Evolutionary conservation across 257 asterid genomes (phyloP).

Genomic region (Gardenia jasminoides): DNA sequence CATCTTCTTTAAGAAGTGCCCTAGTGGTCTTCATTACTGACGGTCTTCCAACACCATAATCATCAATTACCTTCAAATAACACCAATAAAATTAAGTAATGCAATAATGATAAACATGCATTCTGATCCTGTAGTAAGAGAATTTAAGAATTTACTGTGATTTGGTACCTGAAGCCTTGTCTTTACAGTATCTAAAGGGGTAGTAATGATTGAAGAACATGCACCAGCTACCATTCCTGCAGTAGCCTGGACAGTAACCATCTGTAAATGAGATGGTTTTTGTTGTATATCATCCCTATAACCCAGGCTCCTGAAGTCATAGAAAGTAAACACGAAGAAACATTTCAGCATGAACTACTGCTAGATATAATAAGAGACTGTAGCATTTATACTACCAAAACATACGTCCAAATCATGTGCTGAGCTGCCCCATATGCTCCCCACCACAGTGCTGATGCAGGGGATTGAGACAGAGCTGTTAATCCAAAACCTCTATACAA

Average conservation of each 20-base stretch:
- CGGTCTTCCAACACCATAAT: constrained; percentile 84
- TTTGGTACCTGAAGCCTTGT: constrained; percentile 78
- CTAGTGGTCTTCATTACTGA: constrained; percentile 70
- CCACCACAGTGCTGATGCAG: constrained; percentile 99
- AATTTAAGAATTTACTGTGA: background rate
- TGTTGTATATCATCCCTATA: constrained; percentile 50
- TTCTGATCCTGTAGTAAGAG: background rate
- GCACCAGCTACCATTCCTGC: constrained; percentile 92
- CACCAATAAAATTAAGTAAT: constrained; percentile 14
- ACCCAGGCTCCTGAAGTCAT: constrained; percentile 55
- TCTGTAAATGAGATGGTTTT: constrained; percentile 70
- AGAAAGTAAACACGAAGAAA: background rate
- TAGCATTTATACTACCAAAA: background rate
- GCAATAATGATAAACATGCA: background rate
- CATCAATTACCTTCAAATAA: constrained; percentile 72
- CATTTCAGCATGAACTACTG: background rate
- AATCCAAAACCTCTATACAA: constrained; percentile 89
- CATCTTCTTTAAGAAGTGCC: constrained; percentile 74
- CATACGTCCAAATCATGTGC: constrained; percentile 78
- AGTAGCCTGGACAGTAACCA: constrained; percentile 79
- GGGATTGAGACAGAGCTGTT: constrained; percentile 68
- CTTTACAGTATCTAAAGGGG: constrained; percentile 84
- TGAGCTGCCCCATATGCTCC: constrained; percentile 89
- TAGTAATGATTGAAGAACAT: constrained; percentile 72
- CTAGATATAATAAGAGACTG: constrained; percentile 8